Base-by-base conservation (phyloP, 2,329 filamentous ascomycete species). In the Talaromyces sp. region DNA sequence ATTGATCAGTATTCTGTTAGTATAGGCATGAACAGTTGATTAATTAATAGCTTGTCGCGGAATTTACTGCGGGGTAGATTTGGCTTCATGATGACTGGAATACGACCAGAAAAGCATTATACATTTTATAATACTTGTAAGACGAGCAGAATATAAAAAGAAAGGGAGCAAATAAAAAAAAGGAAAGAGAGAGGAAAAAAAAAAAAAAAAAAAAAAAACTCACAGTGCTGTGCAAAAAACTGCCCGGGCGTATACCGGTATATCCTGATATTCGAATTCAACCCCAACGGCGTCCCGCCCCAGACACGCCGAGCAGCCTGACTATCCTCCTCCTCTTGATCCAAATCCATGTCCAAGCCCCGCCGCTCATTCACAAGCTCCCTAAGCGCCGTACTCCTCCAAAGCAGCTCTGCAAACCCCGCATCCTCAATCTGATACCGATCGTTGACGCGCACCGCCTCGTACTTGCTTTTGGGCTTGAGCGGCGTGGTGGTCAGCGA, bases 161-260 rank as follows among this genome's bases (percentile, higher is more conserved):
- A 11, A 46, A 7, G 9, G 24, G 8, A 14, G 3, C 2, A 55
- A 17, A 24, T 35, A 24, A 38, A 26, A 46, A 43, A 19, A 17
- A 6, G n/a, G 8, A 17, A 31, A 29, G 29, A 29, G 13, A n/a
- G n/a, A 26, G 46, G 13, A 49, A 54, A 14, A 53, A 35, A 24
- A 62, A 46, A 43, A 35, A n/a, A 32, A 19, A 59, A 51, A 60
- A 43, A 62, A 14, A 31, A 49, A 51, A 49, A 83, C 88, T 68
- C 83, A 93, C 91, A 97, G 73, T 97, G 93, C 68, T 90, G 88
- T 70, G 92, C 92, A 72, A 97, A 97, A 73, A 93, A 96, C 71
- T 97, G 92, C 0, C 90, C 91, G 65, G 88, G 85, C 0, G 83
- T 84, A 74, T 97, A 97, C 24, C 93, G 85, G 77, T 97, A 97